Percentiles rank a stretch among this genome's conserved stretches.
These are phyloP conservation scores for Cladosporium sp. DNA, from an alignment of 2,329 filamentous ascomycete genomes.

Conservation along the genomic window DNA sequence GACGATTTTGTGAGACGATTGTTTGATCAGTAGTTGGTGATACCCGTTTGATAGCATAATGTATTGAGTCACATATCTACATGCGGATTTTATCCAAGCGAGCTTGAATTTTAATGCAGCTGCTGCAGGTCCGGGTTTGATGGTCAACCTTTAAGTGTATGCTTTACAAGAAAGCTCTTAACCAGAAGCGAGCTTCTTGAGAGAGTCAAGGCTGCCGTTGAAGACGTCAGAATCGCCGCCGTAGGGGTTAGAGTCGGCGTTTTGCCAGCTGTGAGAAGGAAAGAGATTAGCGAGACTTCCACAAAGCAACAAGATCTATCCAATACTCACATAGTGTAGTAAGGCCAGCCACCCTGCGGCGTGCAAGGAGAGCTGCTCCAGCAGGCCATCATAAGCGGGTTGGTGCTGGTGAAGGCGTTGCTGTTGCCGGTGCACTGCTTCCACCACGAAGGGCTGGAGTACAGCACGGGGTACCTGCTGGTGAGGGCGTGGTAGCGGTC, in stretches of 20 bases:
- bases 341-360: conserved; percentile 43
- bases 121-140: no score
- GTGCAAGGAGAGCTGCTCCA: conserved; percentile 11
- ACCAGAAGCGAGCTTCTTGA: conserved; percentile 32
- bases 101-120: no score
- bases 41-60: background rate
- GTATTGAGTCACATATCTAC: no score
- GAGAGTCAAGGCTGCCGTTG: conserved; percentile 38
- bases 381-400: conserved; percentile 12
- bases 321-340: conserved; percentile 39
- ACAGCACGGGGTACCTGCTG: conserved; percentile 47
- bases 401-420: conserved; percentile 37
- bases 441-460: conserved; percentile 52
- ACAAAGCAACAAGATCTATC: background rate
- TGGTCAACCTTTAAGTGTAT: no score
- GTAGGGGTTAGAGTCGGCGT: conserved; percentile 42
- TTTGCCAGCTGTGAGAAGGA: conserved; percentile 40
- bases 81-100: no score
- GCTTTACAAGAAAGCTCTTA: background rate
- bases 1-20: background rate
- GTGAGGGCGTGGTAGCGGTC: conserved; percentile 44
- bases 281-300: background rate
- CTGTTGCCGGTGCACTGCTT: conserved; percentile 47
- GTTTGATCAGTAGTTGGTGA: background rate
- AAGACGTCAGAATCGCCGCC: conserved; percentile 51